Evolutionary conservation across 163 green algal genomes (phyloP), one percentile per base, ranked within the genome.

Genomic region (Volvox carteri): DNA sequence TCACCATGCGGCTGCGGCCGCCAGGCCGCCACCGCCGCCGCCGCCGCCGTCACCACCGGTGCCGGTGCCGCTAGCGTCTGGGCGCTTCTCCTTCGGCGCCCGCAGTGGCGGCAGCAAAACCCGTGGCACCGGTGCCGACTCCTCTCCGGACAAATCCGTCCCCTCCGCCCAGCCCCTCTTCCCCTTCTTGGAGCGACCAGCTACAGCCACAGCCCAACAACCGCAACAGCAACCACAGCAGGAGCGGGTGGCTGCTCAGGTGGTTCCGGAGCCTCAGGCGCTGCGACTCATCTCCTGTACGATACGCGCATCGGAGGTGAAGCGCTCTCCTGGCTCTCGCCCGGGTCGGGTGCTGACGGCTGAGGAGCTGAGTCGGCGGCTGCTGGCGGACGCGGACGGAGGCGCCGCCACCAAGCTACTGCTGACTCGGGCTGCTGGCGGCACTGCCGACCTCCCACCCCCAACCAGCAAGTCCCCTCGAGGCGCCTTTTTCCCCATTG

Each of bases 241-340:
- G 30, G 30, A 18, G 19, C 41, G 42, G 72, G 41, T 25, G 2
- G 25, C 72, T 21, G 39, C 39, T 16, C 72, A 58, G 19, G 41
- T 60, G 28, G 6, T 65, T 65, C 19, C 41, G 19, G 41, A 84
- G 35, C 50, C 4, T 4, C 75, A 72, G 8, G 52, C 52, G 28
- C 48, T 87, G 21, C 65, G 65, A 14, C 39, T 87, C 7, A 79
- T 87, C 23, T 72, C 65, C 33, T 87, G 81, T 46, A 87, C 81
- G 2, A 62, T 87, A 65, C 62, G 65, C 11, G 46, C 81, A 21
- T 54, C 81, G 23, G 65, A 87, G 42, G 4, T 87, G 8, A 56
- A n/a, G 65, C 46, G 81, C 4, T 7, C 81, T 23, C 81, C 81
- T 14, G 81, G 81, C 7, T 25, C 65, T 30, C 30, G 65, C 12